Percentiles rank a stretch among this genome's conserved stretches.
Conservation (phyloP, 2,329 filamentous ascomycete species). For the Arthrobotrys musiformis region DNA sequence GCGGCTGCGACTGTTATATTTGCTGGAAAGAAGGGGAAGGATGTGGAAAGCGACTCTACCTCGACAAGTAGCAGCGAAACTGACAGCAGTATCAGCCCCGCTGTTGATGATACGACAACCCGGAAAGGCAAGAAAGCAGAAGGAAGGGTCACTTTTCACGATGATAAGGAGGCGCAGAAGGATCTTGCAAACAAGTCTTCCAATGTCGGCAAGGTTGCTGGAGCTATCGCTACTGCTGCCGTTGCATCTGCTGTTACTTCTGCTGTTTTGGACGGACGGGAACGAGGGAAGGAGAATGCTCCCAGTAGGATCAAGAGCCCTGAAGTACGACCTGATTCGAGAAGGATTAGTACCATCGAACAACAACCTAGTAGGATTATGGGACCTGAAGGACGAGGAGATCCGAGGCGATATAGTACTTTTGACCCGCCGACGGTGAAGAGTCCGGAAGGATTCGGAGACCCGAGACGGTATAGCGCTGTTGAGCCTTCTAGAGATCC, state of each 20-base stretch:
- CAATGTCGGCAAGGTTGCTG: constrained; percentile 18
- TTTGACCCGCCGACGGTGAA: constrained; percentile 22
- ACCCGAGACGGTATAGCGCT: constrained; percentile 14
- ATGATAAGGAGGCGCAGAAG: constrained; percentile 41
- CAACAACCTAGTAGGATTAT: constrained; percentile 2
- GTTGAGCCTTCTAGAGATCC: constrained; percentile 17
- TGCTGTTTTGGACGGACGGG: constrained; percentile 27
- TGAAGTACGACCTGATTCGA: constrained; percentile 10
- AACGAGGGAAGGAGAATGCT: constrained; percentile 26
- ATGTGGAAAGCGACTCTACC: constrained; percentile 24
- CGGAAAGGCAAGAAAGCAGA: constrained; percentile 25
- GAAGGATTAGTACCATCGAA: not conserved
- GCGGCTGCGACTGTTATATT: constrained; percentile 32
- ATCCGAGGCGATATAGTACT: constrained; percentile 22
- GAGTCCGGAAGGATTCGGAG: constrained; percentile 30
- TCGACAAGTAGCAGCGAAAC: constrained; percentile 32
- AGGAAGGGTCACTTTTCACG: constrained; percentile 31
- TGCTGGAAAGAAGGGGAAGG: constrained; percentile 14
- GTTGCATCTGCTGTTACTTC: constrained; percentile 8
- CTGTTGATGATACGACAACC: not conserved
- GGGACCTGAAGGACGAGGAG: constrained; percentile 10
- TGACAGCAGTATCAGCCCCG: constrained; percentile 44
- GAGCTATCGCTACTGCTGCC: constrained; percentile 1
- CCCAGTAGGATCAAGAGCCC: constrained; percentile 6
- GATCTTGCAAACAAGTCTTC: constrained; percentile 11